These are phyloP conservation scores for Maudiozyma serrabonitensis DNA, from an alignment of 805 yeast genomes.

Conservation along the genomic window DNA sequence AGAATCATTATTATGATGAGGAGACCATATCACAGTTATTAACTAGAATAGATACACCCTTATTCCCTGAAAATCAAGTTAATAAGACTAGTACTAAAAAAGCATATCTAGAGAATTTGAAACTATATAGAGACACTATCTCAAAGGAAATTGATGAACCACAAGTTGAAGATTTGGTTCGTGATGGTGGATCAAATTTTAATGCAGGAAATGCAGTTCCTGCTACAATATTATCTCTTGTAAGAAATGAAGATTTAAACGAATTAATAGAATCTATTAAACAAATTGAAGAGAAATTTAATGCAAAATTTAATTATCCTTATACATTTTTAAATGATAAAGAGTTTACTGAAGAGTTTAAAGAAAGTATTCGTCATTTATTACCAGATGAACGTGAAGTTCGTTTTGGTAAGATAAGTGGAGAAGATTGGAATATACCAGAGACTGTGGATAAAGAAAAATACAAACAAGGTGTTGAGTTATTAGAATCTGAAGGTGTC, in stretches of 20 bases:
- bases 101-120: conserved; percentile 27
- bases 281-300: conserved; percentile 56
- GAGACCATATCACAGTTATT: neutral
- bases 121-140: conserved; percentile 32
- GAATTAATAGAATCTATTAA: conserved; percentile 43
- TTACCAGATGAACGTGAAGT: conserved; percentile 35
- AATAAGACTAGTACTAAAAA: conserved; percentile 5
- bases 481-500: conserved; percentile 37
- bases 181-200: conserved; percentile 19
- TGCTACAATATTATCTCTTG: conserved; percentile 67
- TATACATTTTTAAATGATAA: conserved; percentile 71
- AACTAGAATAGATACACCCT: conserved; percentile 15
- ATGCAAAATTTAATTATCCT: conserved; percentile 64
- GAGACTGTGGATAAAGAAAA: conserved; percentile 38
- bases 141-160: conserved; percentile 39
- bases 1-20: neutral
- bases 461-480: conserved; percentile 16
- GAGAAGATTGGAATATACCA: conserved; percentile 54
- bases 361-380: conserved; percentile 30
- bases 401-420: conserved; percentile 37
- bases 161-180: conserved; percentile 30
- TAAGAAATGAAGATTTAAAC: conserved; percentile 52
- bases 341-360: conserved; percentile 53
- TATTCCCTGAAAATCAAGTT: conserved; percentile 6
- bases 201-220: conserved; percentile 36